Base-by-base conservation (phyloP, 306 rosid genomes). In the Citrullus mucosospermus region DNA sequence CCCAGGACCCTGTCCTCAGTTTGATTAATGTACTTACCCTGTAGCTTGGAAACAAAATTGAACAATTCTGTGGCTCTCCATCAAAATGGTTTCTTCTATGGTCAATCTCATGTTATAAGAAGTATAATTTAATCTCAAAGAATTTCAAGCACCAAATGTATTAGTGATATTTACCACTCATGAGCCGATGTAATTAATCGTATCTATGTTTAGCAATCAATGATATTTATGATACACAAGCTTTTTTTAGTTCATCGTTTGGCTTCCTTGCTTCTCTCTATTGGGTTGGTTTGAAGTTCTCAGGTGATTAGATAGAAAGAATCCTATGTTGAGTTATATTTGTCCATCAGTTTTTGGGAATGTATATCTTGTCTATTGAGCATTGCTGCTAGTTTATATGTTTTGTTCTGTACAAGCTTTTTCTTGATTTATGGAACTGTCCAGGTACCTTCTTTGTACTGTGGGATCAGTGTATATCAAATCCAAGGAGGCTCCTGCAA, bases 401-500 rank as follows among this genome's bases (percentile, higher is more conserved):
- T 17, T 30, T 13, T 16, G 34, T 74, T 69, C 56, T 34, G 12
- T 39, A 53, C 1, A 43, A 57, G 20, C 22, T 57, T 13, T 58
- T 46, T 9, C 7, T 22, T 77, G 75, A 7, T 58, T 79, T 62
- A 15, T 51, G 69, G 36, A 46, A 34, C 22, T 63, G 16, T 75
- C 74, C 77, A 88, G 91, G 80, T 88, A 88, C 75, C 86, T 88
- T 55, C 89, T 88, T 34, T 88, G 89, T 76, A 88, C 91, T 16
- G 89, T 88, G 60, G 91, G 91, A 78, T 88, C 91, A 15, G 91
- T 88, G 50, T 88, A 88, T 55, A 88, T 88, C 81, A 88, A 84
- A 79, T 88, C 91, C 66, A 88, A 88, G 82, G 91, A 88, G 76
- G 91, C 91, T 75, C 91, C 91, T 70, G 89, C 91, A 30, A 88